These are phyloP conservation scores for Cymbopogon flexuosus DNA, from an alignment of 202 grass and related monocot species.

Conservation along the genomic window DNA sequence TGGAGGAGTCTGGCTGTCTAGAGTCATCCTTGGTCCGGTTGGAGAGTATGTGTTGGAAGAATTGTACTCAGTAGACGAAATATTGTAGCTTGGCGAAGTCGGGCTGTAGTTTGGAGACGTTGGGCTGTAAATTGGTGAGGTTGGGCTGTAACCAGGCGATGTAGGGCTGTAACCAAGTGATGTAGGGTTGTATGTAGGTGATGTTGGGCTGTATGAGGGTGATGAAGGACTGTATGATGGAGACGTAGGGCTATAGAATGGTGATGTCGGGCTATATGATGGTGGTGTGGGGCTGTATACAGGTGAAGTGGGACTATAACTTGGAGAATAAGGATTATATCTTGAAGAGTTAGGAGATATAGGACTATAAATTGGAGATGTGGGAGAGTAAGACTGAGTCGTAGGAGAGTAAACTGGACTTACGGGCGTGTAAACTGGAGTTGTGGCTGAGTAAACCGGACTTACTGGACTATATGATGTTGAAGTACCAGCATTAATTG, in stretches of 20 bases:
- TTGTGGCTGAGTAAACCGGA: background rate
- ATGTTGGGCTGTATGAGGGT: conserved; percentile 59
- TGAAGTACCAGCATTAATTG: background rate
- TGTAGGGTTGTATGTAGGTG: conserved; percentile 57
- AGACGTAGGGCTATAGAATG: conserved; percentile 55
- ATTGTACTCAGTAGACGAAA: conserved; percentile 35
- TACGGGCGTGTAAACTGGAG: background rate
- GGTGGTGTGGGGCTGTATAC: conserved; percentile 42
- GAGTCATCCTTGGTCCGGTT: conserved; percentile 58
- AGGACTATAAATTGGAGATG: too few relatives aligned
- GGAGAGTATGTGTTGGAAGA: conserved; percentile 49
- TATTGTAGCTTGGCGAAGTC: conserved; percentile 47
- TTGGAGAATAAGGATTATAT: conserved; percentile 56
- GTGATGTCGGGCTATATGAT: conserved; percentile 47
- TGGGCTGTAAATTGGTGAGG: conserved; percentile 59
- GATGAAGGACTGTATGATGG: conserved; percentile 68
- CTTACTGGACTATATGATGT: background rate
- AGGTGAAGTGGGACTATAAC: conserved; percentile 56
- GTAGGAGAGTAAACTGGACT: conserved; percentile 41
- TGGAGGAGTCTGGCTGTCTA: conserved; percentile 48
- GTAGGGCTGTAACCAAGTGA: conserved; percentile 66
- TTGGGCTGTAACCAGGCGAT: conserved; percentile 60
- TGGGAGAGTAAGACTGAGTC: too few relatives aligned
- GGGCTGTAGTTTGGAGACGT: conserved; percentile 55
- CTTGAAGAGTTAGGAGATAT: background rate